phyloP scores from a whole-genome alignment of 345 rosid genomes.

The Euphorbia lathyris region DNA sequence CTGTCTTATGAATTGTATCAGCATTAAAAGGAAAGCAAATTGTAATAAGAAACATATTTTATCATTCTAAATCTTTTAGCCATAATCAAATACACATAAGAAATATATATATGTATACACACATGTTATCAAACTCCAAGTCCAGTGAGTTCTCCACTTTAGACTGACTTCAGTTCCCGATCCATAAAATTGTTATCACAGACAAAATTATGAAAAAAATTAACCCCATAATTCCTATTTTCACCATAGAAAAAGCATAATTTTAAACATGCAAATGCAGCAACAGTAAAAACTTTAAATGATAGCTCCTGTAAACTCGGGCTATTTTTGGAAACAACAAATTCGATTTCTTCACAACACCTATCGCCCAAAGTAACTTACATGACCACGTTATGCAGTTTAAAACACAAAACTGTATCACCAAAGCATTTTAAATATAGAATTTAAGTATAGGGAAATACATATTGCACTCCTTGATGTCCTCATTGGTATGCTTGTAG shows the following conservation, averaged over 20 bases:
- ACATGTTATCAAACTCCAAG: not conserved
- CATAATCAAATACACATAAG: not conserved
- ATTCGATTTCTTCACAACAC: not conserved
- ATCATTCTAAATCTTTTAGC: not conserved
- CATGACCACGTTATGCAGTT: not conserved
- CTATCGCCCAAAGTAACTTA: not conserved
- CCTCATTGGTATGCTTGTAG: constrained; percentile 94
- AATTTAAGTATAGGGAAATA: constrained; percentile 24
- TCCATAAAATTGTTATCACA: not conserved
- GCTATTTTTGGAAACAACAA: not conserved
- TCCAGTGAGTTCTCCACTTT: not conserved
- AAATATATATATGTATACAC: too few relatives aligned
- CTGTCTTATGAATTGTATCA: not conserved
- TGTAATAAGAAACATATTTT: not conserved
- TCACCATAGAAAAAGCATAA: not conserved
- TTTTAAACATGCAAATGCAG: not conserved
- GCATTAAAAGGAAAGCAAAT: not conserved
- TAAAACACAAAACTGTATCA: not conserved
- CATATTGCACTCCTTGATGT: constrained; percentile 99
- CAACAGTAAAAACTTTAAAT: not conserved
- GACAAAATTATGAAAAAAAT: not conserved
- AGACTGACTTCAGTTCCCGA: not conserved
- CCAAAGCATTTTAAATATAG: not conserved
- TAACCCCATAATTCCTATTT: not conserved
- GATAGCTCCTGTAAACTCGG: not conserved